A percentile compares a stretch with the other conserved stretches of the same genome.
Conservation (phyloP, 202 grass and related monocot species). For the Cymbopogon flexuosus region DNA sequence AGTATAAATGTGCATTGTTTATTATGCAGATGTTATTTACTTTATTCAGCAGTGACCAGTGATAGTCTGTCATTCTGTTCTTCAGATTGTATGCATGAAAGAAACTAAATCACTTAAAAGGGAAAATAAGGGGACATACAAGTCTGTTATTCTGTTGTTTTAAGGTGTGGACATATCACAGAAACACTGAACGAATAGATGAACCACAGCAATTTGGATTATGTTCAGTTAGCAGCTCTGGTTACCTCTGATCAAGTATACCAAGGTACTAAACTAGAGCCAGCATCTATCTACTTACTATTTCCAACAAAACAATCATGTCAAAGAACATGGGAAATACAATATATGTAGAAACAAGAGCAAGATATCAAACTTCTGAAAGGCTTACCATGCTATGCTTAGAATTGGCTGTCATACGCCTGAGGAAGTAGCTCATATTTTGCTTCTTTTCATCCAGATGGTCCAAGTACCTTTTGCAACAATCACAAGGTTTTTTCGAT, state of each 20-base stretch:
- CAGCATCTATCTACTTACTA: background rate
- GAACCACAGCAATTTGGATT: background rate
- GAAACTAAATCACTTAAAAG: too few relatives aligned
- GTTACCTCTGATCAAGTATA: background rate
- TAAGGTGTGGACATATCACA: too few relatives aligned
- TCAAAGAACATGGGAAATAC: background rate
- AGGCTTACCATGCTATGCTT: conserved; percentile 19
- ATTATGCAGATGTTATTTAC: too few relatives aligned
- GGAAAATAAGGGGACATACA: too few relatives aligned
- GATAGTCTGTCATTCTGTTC: too few relatives aligned
- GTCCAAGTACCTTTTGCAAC: conserved; percentile 22
- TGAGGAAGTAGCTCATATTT: conserved; percentile 15
- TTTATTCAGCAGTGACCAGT: too few relatives aligned
- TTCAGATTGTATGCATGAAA: too few relatives aligned
- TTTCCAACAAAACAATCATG: background rate
- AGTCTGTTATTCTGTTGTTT: too few relatives aligned
- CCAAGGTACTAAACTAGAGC: background rate
- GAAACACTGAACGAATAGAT: too few relatives aligned
- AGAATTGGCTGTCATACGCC: conserved; percentile 15
- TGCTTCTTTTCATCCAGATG: conserved; percentile 29
- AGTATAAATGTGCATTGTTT: too few relatives aligned
- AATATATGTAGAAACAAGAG: too few relatives aligned
- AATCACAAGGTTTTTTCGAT: conserved; percentile 13
- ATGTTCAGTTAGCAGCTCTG: background rate
- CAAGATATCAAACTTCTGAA: background rate